Percentiles rank a stretch among this genome's conserved stretches.
These are phyloP conservation scores for Plectosphaerella sp. DNA, from an alignment of 2,329 filamentous ascomycete genomes.

Conservation along the genomic window DNA sequence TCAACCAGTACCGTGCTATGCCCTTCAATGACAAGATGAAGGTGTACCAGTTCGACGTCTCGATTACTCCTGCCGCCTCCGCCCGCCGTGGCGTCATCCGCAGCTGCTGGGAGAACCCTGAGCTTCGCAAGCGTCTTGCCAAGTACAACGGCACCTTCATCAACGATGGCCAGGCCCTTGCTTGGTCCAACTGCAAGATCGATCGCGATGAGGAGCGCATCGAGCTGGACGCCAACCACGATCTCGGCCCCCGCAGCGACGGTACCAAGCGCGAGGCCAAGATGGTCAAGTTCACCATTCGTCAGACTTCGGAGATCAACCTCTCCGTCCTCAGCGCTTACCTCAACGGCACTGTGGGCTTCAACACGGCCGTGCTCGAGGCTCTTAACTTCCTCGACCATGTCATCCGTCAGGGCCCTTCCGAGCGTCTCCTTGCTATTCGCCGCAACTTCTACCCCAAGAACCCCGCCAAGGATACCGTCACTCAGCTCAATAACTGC, in stretches of 20 bases:
- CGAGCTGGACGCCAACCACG: constrained; percentile 68
- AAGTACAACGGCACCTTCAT: constrained; percentile 54
- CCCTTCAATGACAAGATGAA: constrained; percentile 51
- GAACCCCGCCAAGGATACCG: constrained; percentile 42
- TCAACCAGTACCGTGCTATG: constrained; percentile 74
- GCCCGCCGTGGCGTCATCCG: constrained; percentile 62
- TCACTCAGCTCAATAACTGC: constrained; percentile 49
- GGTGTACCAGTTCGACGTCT: constrained; percentile 81
- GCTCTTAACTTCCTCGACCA: constrained; percentile 91
- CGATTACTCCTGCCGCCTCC: constrained; percentile 57
- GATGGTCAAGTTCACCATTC: constrained; percentile 47
- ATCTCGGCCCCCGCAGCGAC: constrained; percentile 37
- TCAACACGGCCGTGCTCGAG: constrained; percentile 67
- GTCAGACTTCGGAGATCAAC: constrained; percentile 62
- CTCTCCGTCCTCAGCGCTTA: constrained; percentile 64
- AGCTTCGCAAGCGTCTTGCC: constrained; percentile 51
- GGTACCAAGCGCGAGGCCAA: constrained; percentile 11
- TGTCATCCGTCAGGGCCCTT: constrained; percentile 75
- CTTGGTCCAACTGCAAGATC: constrained; percentile 56
- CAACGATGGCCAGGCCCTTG: constrained; percentile 79
- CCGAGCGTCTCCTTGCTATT: constrained; percentile 61
- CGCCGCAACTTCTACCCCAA: constrained; percentile 78
- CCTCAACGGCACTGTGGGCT: constrained; percentile 52
- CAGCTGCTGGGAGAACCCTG: constrained; percentile 69
- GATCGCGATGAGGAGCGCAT: constrained; percentile 48